A percentile compares a stretch with the other conserved stretches of the same genome.
Evolutionary conservation across 2,329 filamentous ascomycete genomes (phyloP).

Genomic region (Cladosporium sphaerospermum): DNA sequence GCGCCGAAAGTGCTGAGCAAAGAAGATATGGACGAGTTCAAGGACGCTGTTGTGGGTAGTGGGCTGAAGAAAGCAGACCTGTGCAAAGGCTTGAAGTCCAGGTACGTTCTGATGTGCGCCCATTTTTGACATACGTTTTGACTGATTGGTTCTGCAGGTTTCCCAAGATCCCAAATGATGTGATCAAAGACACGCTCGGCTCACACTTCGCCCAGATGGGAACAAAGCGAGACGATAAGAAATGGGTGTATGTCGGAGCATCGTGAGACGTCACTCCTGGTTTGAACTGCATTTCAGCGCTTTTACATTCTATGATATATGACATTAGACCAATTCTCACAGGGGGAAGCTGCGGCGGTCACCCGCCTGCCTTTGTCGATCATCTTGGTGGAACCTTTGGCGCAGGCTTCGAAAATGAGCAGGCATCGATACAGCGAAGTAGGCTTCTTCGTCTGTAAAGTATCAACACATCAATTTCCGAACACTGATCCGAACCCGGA

Average conservation of each 20-base stretch:
- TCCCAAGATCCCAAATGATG: conserved; percentile 61
- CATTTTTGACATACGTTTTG: not conserved
- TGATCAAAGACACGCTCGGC: conserved; percentile 65
- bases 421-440: not conserved
- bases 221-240: conserved; percentile 57
- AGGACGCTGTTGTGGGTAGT: conserved; percentile 61
- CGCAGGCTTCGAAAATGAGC: not conserved
- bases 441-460: not conserved
- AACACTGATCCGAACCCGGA: no score
- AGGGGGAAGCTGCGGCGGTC: not conserved
- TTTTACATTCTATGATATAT: conserved; percentile 9
- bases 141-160: conserved; percentile 43
- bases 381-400: not conserved
- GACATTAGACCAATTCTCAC: not conserved
- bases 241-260: conserved; percentile 44
- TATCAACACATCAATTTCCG: no score
- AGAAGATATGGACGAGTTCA: conserved; percentile 62
- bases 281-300: not conserved
- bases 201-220: conserved; percentile 58
- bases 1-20: conserved; percentile 46
- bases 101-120: conserved; percentile 34
- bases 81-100: conserved; percentile 67
- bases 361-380: not conserved
- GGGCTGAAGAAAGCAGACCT: conserved; percentile 69
- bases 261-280: not conserved